Evolutionary conservation across 2,329 filamentous ascomycete species (phyloP).

Genomic region (Penicillium hordei): DNA sequence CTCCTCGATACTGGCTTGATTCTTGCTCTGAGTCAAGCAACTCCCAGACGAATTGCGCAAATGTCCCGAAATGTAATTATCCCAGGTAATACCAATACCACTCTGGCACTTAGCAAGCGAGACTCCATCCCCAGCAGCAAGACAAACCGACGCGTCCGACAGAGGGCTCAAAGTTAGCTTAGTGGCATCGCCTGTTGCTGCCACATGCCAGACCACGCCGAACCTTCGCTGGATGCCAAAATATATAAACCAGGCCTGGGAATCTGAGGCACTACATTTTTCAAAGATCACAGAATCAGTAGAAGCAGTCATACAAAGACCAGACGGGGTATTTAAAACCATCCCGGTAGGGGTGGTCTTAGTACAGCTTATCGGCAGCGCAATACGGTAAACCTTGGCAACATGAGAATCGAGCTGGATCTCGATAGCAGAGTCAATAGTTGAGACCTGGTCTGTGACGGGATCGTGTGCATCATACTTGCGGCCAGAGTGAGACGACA

Average conservation of each 20-base stretch:
- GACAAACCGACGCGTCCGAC: conserved; percentile 34
- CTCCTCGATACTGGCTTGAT: conserved; percentile 20
- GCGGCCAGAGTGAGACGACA: conserved; percentile 29
- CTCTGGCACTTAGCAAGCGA: conserved; percentile 16
- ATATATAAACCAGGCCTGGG: no score
- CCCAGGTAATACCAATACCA: conserved; percentile 42
- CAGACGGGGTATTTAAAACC: conserved; percentile 52
- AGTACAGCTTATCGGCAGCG: conserved; percentile 27
- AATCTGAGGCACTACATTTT: conserved; percentile 40
- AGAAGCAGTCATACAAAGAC: conserved; percentile 44
- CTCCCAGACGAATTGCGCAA: conserved; percentile 36
- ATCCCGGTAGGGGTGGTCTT: conserved; percentile 47
- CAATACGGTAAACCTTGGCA: conserved; percentile 47
- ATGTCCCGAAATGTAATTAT: conserved; percentile 48
- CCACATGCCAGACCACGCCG: conserved; percentile 44
- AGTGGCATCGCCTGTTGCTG: conserved; percentile 27
- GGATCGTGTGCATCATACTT: conserved; percentile 44
- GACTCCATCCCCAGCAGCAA: conserved; percentile 26
- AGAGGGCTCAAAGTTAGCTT: conserved; percentile 42
- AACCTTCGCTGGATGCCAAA: no score
- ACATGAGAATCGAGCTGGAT: conserved; percentile 40
- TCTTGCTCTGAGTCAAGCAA: conserved; percentile 43
- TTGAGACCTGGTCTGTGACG: conserved; percentile 41
- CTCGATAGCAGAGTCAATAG: conserved; percentile 26
- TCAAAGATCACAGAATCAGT: conserved; percentile 33